These are phyloP conservation scores for Symbiotaphrina buchneri DNA, from an alignment of 495 filamentous ascomycete genomes.

Conservation along the genomic window DNA sequence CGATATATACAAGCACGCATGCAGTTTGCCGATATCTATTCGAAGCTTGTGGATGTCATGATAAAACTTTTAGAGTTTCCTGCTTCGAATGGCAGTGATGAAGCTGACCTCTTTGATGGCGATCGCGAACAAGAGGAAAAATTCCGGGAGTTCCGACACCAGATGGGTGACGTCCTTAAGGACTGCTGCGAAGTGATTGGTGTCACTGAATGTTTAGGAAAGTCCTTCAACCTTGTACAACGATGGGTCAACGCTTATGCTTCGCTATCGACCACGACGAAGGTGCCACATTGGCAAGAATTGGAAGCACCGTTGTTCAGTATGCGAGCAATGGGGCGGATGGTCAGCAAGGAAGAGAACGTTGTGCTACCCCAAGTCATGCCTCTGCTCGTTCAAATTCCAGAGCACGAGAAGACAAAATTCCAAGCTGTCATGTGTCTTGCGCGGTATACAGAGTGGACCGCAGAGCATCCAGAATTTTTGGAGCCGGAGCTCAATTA, in stretches of 20 bases:
- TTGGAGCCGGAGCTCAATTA: conserved; percentile 82
- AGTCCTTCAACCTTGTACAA: conserved; percentile 66
- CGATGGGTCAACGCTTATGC: conserved; percentile 70
- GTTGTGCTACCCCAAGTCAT: conserved; percentile 76
- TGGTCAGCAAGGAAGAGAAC: conserved; percentile 78
- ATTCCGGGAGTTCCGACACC: conserved; percentile 87
- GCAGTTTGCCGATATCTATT: conserved; percentile 55
- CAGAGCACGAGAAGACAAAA: conserved; percentile 82
- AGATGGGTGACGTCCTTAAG: conserved; percentile 96
- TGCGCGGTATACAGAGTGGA: conserved; percentile 95
- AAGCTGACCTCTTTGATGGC: conserved; percentile 78
- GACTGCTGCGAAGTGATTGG: conserved; percentile 94
- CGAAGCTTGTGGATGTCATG: conserved; percentile 79
- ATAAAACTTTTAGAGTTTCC: conserved; percentile 83
- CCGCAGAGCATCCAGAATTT: conserved; percentile 75
- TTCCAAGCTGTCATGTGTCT: conserved; percentile 96
- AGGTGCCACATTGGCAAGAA: conserved; percentile 90
- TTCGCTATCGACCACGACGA: conserved; percentile 39
- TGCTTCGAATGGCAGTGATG: conserved; percentile 41
- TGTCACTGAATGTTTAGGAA: conserved; percentile 68
- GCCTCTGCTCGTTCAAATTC: conserved; percentile 78
- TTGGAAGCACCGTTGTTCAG: conserved; percentile 90
- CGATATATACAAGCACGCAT: conserved; percentile 65
- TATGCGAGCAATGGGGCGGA: conserved; percentile 89
- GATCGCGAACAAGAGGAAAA: conserved; percentile 93